A percentile compares a stretch with the other conserved stretches of the same genome.
Conservation (phyloP, 768 basidiomycete genomes). For the Amanita jacksonii region DNA sequence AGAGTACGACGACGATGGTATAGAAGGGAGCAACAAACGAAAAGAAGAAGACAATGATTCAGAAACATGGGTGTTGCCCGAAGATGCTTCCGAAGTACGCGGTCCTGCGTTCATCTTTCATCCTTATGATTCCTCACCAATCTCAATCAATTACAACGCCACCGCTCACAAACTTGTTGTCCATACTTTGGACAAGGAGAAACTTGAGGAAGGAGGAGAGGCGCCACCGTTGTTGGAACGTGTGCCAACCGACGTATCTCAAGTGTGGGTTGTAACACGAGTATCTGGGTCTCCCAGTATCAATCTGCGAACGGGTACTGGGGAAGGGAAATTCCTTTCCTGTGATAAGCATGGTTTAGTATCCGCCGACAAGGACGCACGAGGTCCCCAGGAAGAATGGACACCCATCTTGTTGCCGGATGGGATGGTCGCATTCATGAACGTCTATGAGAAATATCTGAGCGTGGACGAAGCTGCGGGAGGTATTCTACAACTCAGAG, state of each 20-base stretch:
- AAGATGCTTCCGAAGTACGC: slow-evolving; percentile 61
- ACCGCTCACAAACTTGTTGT: slow-evolving; percentile 68
- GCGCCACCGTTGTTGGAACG: slow-evolving; percentile 49
- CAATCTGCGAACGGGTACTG: slow-evolving; percentile 80
- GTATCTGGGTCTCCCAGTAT: slow-evolving; percentile 78
- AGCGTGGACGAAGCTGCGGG: slow-evolving; percentile 82
- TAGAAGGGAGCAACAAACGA: slow-evolving; percentile 34
- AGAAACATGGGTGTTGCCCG: slow-evolving; percentile 75
- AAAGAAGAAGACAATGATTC: slow-evolving; percentile 54
- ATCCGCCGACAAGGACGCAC: slow-evolving; percentile 76
- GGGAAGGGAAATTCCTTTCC: slow-evolving; percentile 85
- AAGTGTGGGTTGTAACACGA: slow-evolving; percentile 88
- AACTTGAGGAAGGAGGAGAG: slow-evolving; percentile 31
- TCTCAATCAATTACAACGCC: slow-evolving; percentile 70
- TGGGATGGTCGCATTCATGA: slow-evolving; percentile 84
- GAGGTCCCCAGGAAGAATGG: slow-evolving; percentile 94
- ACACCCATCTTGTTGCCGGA: slow-evolving; percentile 73
- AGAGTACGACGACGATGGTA: slow-evolving; percentile 40
- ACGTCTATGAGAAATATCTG: slow-evolving; percentile 83
- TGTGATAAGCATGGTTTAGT: slow-evolving; percentile 83
- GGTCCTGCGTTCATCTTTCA: slow-evolving; percentile 84
- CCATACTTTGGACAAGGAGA: slow-evolving; percentile 51
- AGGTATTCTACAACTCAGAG: slow-evolving; percentile 65
- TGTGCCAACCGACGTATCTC: slow-evolving; percentile 70
- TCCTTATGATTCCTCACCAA: slow-evolving; percentile 70